These are phyloP conservation scores for Colletotrichum tropicale DNA, from an alignment of 2,329 filamentous ascomycete species.

Conservation along the genomic window DNA sequence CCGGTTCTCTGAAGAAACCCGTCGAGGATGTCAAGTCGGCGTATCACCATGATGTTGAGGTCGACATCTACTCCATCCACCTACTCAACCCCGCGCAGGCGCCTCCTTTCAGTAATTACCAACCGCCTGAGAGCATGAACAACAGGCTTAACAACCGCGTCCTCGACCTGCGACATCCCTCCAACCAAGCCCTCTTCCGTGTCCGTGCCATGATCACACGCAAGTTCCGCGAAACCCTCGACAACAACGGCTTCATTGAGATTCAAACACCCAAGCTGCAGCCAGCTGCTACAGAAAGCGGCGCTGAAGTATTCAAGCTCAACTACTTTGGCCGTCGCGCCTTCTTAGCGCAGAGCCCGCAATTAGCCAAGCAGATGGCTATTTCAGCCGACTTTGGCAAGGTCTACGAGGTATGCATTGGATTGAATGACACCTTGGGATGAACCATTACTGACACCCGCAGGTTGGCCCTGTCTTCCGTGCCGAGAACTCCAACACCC, in stretches of 20 bases:
- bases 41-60: conserved; percentile 76
- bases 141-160: conserved; percentile 56
- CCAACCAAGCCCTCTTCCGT: conserved; percentile 87
- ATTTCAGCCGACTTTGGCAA: conserved; percentile 88
- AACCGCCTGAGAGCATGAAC: conserved; percentile 31
- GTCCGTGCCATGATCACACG: conserved; percentile 82
- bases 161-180: conserved; percentile 83
- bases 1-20: conserved; percentile 74
- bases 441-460: not conserved
- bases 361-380: conserved; percentile 91
- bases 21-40: conserved; percentile 78
- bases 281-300: conserved; percentile 88
- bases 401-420: conserved; percentile 73
- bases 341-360: conserved; percentile 90
- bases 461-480: conserved; percentile 84
- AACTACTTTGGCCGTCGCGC: conserved; percentile 89
- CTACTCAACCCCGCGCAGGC: conserved; percentile 56
- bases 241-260: conserved; percentile 81
- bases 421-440: too few species aligned
- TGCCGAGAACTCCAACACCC: conserved; percentile 94
- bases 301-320: conserved; percentile 88
- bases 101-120: conserved; percentile 56
- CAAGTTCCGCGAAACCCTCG: conserved; percentile 78
- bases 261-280: conserved; percentile 94
- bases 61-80: conserved; percentile 66